Conservation (phyloP, 371 early-diverging fungal genomes). For the Lichtheimia ramosa region DNA sequence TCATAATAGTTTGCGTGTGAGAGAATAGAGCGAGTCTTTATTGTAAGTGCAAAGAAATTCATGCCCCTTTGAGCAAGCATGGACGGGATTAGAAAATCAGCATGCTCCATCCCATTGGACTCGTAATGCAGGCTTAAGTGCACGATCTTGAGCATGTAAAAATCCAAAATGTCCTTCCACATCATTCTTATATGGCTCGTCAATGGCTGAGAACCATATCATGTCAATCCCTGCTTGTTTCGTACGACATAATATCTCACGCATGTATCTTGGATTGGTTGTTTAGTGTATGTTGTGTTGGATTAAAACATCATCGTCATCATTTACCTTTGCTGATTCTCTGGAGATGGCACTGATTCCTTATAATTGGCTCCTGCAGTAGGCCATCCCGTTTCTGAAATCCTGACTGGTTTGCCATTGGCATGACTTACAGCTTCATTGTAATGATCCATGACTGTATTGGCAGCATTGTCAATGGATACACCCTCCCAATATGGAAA, state of each 20-base stretch:
- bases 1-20: not conserved
- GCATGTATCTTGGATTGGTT: constrained; percentile 20
- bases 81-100: no score
- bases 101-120: not conserved
- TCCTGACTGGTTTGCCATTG: constrained; percentile 48
- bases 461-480: constrained; percentile 44
- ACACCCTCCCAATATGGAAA: constrained; percentile 71
- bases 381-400: constrained; percentile 73
- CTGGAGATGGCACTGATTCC: constrained; percentile 45
- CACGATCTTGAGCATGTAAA: constrained; percentile 16
- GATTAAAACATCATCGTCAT: not conserved
- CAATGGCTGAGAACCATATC: constrained; percentile 61
- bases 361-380: constrained; percentile 50
- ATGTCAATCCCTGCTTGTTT: constrained; percentile 46
- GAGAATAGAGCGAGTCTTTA: not conserved
- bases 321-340: constrained; percentile 45
- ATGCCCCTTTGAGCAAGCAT: no score
- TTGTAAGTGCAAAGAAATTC: no score
- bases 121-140: not conserved
- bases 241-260: constrained; percentile 43
- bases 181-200: constrained; percentile 57
- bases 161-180: constrained; percentile 64
- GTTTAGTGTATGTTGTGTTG: not conserved
- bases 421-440: constrained; percentile 41
- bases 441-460: constrained; percentile 45